A percentile compares a stretch with the other conserved stretches of the same genome.
Conservation (phyloP, 352 stramenopile species). For the Saprolegnia diclina region DNA sequence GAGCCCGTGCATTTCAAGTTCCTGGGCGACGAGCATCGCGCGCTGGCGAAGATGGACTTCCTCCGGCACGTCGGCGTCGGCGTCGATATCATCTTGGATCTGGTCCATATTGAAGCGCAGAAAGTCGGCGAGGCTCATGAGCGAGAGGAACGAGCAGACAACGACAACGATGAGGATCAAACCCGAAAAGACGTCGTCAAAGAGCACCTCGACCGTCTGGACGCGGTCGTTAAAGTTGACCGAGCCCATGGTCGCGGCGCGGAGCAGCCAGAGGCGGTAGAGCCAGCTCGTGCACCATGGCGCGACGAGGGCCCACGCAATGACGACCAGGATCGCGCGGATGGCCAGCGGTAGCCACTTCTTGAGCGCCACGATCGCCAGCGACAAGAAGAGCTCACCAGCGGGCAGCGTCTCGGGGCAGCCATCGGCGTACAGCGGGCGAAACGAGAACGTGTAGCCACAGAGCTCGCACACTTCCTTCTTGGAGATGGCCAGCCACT, state of each 20-base stretch:
- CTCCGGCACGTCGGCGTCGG: conserved; percentile 25
- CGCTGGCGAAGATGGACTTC: conserved; percentile 26
- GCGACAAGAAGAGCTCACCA: conserved; percentile 79
- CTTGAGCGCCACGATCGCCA: conserved; percentile 65
- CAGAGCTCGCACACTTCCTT: conserved; percentile 93
- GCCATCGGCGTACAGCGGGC: conserved; percentile 83
- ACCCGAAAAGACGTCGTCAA: conserved; percentile 83
- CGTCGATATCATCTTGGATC: conserved; percentile 53
- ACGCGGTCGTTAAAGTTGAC: conserved; percentile 80
- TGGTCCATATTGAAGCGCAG: conserved; percentile 87
- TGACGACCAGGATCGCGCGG: conserved; percentile 59
- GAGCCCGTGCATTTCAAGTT: conserved; percentile 11
- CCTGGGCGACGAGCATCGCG: conserved; percentile 33
- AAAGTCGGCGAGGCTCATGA: conserved; percentile 94
- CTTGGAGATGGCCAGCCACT: conserved; percentile 90
- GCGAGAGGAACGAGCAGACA: conserved; percentile 90
- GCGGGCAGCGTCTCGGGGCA: conserved; percentile 84
- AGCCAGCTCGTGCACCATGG: conserved; percentile 90
- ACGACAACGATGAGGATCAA: conserved; percentile 88
- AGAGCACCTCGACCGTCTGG: conserved; percentile 53
- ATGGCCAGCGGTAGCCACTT: conserved; percentile 88
- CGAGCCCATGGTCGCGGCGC: conserved; percentile 77
- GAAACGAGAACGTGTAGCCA: conserved; percentile 89
- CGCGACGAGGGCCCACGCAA: conserved; percentile 85
- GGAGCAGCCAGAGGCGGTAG: conserved; percentile 92